These are phyloP conservation scores for Penicillium sp. DNA, from an alignment of 2,329 filamentous ascomycete species.

Conservation along the genomic window DNA sequence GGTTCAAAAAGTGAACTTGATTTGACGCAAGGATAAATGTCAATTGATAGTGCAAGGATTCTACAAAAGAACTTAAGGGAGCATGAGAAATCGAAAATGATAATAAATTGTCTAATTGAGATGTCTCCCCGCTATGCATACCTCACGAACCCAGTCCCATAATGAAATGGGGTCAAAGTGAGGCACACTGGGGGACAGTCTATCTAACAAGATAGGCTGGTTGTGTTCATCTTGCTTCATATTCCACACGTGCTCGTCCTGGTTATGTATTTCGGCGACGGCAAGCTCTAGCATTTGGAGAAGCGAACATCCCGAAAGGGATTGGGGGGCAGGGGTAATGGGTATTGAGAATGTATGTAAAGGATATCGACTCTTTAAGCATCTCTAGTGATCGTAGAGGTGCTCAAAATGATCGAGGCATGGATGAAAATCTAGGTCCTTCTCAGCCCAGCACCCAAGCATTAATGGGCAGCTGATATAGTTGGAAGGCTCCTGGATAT, in stretches of 20 bases:
- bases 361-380: neutral
- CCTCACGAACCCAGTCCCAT: slow-evolving; percentile 45
- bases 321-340: neutral
- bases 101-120: slow-evolving; percentile 9
- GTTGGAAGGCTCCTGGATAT: neutral
- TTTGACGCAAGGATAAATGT: neutral
- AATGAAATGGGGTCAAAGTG: slow-evolving; percentile 46
- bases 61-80: neutral
- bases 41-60: neutral
- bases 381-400: neutral
- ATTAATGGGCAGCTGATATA: slow-evolving; percentile 16
- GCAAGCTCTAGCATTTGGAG: slow-evolving; percentile 57
- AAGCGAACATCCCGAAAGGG: slow-evolving; percentile 34
- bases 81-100: neutral
- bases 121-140: slow-evolving; percentile 47
- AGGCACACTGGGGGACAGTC: slow-evolving; percentile 39
- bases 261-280: slow-evolving; percentile 47
- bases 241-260: slow-evolving; percentile 58
- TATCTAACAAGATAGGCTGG: slow-evolving; percentile 24
- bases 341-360: neutral
- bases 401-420: neutral
- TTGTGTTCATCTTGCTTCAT: slow-evolving; percentile 54
- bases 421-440: neutral
- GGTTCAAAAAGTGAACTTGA: slow-evolving; percentile 21
- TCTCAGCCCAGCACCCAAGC: slow-evolving; percentile 9